Percentiles rank a stretch among this genome's conserved stretches.
These are phyloP conservation scores for Jatropha multifida DNA, from an alignment of 441 rosid genomes.

Conservation along the genomic window DNA sequence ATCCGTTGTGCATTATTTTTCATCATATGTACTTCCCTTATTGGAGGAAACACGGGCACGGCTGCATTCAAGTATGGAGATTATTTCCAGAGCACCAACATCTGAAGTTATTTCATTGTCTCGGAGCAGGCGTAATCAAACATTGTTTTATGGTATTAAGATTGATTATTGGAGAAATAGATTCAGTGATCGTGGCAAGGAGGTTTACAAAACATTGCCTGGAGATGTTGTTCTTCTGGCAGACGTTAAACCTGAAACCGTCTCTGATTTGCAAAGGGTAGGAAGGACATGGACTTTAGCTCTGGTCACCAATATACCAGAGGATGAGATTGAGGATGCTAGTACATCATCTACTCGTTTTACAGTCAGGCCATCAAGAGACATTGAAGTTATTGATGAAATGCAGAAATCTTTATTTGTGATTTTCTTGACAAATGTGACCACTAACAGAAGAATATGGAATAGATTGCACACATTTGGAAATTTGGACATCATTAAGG, in stretches of 20 bases:
- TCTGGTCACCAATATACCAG: constrained; percentile 22
- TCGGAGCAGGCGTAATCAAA: constrained; percentile 16
- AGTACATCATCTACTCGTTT: constrained; percentile 26
- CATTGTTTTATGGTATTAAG: constrained; percentile 22
- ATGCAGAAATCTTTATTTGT: constrained; percentile 31
- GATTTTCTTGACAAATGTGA: constrained; percentile 39
- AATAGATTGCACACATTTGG: constrained; percentile 36
- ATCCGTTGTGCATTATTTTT: constrained; percentile 35
- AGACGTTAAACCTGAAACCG: constrained; percentile 38
- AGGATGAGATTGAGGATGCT: constrained; percentile 23
- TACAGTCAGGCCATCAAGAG: constrained; percentile 23
- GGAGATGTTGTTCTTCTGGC: constrained; percentile 51
- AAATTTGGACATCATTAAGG: constrained; percentile 31
- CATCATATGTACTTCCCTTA: constrained; percentile 40
- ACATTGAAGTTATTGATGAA: constrained; percentile 14
- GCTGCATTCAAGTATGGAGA: constrained; percentile 34
- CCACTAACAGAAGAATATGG: constrained; percentile 58
- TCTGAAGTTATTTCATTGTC: constrained; percentile 32
- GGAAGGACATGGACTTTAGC: constrained; percentile 45
- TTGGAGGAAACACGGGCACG: constrained; percentile 52
- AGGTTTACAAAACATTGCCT: constrained; percentile 47
- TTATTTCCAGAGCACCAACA: constrained; percentile 38
- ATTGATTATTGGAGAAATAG: constrained; percentile 50
- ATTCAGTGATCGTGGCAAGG: constrained; percentile 31
- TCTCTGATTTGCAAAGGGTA: constrained; percentile 38